Conservation (phyloP, 208 protist genomes). For the Crithidia expoeki region DNA sequence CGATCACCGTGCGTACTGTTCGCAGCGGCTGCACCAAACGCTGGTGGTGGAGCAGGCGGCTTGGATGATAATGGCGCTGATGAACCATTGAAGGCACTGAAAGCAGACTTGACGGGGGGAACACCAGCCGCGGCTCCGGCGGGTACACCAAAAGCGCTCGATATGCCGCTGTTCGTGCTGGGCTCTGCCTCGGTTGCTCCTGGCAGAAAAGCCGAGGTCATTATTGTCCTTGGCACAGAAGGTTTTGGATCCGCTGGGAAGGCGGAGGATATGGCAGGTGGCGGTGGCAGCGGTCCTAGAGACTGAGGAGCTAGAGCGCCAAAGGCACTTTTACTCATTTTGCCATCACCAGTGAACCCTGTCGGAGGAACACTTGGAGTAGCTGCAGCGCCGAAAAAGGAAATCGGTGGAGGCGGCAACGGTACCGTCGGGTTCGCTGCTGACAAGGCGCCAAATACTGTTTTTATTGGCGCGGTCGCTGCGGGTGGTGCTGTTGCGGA, state of each 20-base stretch:
- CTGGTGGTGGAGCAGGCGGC: background rate
- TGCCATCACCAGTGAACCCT: background rate
- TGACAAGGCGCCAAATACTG: too few species aligned
- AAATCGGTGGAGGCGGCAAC: too few species aligned
- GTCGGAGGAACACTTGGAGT: background rate
- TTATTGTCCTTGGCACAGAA: background rate
- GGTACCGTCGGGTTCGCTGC: too few species aligned
- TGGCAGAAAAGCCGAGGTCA: background rate
- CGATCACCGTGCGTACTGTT: constrained; percentile 2
- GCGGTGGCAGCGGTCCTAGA: background rate
- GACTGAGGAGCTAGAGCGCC: background rate
- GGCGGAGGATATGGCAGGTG: background rate
- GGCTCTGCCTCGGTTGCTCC: background rate
- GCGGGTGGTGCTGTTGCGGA: too few species aligned
- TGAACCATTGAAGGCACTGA: background rate
- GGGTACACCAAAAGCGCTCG: background rate
- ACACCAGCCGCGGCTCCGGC: background rate
- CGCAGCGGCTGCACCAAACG: background rate
- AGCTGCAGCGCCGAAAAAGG: background rate
- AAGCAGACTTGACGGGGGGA: constrained; percentile 4
- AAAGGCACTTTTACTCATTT: background rate
- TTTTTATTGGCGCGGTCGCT: too few species aligned
- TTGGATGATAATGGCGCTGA: too few species aligned
- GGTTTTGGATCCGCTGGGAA: background rate
- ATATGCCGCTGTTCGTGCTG: background rate